These are phyloP conservation scores for Caryopteris hybrid DNA, from an alignment of 305 asterid genomes.

Conservation along the genomic window DNA sequence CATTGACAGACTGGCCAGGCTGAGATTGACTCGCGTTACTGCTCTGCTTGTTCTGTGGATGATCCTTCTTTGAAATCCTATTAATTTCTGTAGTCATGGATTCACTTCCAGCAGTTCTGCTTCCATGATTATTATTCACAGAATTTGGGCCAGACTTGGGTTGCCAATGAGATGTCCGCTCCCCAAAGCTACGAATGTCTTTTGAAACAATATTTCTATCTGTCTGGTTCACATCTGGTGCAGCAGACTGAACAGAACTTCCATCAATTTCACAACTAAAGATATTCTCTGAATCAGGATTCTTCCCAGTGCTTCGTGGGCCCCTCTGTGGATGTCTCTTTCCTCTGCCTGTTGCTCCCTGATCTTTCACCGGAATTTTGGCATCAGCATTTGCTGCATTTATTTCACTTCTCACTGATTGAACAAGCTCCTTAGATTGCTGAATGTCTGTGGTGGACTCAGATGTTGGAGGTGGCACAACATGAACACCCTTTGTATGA, in stretches of 20 bases:
- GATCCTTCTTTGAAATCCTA: constrained; percentile 40
- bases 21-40: constrained; percentile 23
- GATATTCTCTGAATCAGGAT: constrained; percentile 33
- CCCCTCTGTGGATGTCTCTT: constrained; percentile 49
- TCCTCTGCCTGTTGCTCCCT: constrained; percentile 53
- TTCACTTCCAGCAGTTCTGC: constrained; percentile 35
- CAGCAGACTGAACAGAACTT: constrained; percentile 30
- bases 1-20: constrained; percentile 29
- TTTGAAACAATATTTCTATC: constrained; percentile 39
- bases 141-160: constrained; percentile 55
- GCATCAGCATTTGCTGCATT: constrained; percentile 32
- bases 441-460: constrained; percentile 37
- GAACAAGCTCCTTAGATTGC: constrained; percentile 28
- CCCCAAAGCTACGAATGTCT: constrained; percentile 49
- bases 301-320: constrained; percentile 38
- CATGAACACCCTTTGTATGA: constrained; percentile 25
- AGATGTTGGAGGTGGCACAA: constrained; percentile 33
- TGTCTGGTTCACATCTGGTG: constrained; percentile 33
- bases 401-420: constrained; percentile 27
- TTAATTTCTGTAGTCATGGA: constrained; percentile 32
- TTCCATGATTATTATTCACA: constrained; percentile 38
- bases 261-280: constrained; percentile 40
- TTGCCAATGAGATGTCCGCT: constrained; percentile 73
- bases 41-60: constrained; percentile 37
- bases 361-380: constrained; percentile 42